phyloP scores from a whole-genome alignment of 139 green algal species.

The Tetratostichococcus sp. region DNA sequence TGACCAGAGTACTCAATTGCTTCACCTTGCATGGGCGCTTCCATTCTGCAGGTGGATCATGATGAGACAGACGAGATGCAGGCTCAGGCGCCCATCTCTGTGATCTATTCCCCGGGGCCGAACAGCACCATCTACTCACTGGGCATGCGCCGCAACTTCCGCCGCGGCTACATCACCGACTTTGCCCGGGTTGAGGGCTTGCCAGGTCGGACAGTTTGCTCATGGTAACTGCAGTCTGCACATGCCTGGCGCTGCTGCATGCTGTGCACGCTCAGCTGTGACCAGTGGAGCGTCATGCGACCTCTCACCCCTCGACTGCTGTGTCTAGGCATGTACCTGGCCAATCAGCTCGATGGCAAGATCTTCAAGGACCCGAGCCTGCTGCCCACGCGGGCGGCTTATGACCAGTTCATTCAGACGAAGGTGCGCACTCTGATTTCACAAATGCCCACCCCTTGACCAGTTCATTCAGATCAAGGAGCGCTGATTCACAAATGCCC shows the following conservation, averaged over 20 bases:
- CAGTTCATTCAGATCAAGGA: no score
- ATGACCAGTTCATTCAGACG: conserved; percentile 15
- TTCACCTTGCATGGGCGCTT: no score
- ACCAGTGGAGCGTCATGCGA: no score
- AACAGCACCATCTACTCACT: conserved; percentile 74
- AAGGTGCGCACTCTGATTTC: conserved; percentile 22
- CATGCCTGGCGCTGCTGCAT: no score
- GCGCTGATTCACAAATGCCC: no score
- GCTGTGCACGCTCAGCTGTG: no score
- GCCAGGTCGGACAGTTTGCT: conserved; percentile 15
- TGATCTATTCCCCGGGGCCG: conserved; percentile 63
- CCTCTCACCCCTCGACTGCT: no score
- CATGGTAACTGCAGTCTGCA: background rate
- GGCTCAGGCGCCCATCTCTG: conserved; percentile 30
- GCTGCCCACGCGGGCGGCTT: background rate
- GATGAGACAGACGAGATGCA: conserved; percentile 37
- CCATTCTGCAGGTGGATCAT: conserved; percentile 47
- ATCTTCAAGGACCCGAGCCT: conserved; percentile 14
- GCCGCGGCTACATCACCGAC: conserved; percentile 33
- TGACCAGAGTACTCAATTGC: no score
- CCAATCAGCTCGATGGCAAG: conserved; percentile 64
- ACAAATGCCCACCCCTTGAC: no score
- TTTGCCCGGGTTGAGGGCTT: conserved; percentile 38
- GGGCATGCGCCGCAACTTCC: conserved; percentile 61
- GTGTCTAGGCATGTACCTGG: conserved; percentile 81